Evolutionary conservation across 306 rosid species (phyloP).

Genomic region (Prunus mira): DNA sequence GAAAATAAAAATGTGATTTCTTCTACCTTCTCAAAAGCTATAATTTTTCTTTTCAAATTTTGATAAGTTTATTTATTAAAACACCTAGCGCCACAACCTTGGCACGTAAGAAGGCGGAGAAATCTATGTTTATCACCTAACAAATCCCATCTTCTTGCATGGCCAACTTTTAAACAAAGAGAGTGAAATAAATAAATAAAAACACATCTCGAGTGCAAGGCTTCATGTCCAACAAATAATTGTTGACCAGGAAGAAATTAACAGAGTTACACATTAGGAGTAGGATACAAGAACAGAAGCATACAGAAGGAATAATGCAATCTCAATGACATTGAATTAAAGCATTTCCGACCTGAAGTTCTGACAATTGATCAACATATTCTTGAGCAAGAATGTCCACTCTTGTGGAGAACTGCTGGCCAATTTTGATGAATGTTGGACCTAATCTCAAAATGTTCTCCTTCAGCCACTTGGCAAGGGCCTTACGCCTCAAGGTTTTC

Average conservation of each 20-base stretch:
- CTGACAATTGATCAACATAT: slow-evolving; percentile 92
- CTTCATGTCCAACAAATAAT: background rate
- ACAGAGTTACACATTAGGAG: background rate
- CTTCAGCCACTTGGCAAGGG: slow-evolving; percentile 95
- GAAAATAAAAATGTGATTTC: background rate
- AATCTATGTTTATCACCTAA: background rate
- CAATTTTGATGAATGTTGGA: slow-evolving; percentile 97
- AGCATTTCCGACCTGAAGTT: slow-evolving; percentile 75
- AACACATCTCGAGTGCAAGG: background rate
- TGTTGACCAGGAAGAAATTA: background rate
- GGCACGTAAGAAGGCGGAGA: background rate
- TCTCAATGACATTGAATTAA: background rate
- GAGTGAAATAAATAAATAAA: background rate
- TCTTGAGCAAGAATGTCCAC: slow-evolving; percentile 98
- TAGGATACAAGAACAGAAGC: slow-evolving; percentile 8
- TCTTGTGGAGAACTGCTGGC: slow-evolving; percentile 99
- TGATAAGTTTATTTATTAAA: background rate
- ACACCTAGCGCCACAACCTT: background rate
- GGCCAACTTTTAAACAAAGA: background rate
- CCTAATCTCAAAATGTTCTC: slow-evolving; percentile 95
- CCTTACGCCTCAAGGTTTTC: slow-evolving; percentile 66
- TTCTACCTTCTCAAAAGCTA: background rate
- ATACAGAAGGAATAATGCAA: background rate
- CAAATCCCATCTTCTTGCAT: background rate
- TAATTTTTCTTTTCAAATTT: background rate